Conservation (phyloP, 257 asterid species). For the Nicotiana otophora region DNA sequence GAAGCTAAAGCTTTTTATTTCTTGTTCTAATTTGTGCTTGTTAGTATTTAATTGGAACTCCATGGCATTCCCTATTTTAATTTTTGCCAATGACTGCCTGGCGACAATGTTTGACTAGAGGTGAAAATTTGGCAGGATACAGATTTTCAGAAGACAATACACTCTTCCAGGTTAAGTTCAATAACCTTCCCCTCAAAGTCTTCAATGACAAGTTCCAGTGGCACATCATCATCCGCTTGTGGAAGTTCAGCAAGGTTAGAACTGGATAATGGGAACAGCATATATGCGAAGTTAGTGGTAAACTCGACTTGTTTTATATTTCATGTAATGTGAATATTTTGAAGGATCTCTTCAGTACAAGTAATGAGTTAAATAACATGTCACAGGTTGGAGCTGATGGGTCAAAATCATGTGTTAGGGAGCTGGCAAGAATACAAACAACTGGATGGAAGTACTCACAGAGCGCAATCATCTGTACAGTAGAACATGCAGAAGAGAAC, state of each 20-base stretch:
- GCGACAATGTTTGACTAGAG: neutral
- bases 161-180: conserved; percentile 67
- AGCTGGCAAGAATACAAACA: conserved; percentile 75
- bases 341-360: neutral
- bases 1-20: neutral
- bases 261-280: conserved; percentile 63
- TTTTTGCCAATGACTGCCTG: neutral
- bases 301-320: conserved; percentile 6
- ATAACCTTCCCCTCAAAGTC: conserved; percentile 45
- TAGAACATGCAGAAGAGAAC: conserved; percentile 57
- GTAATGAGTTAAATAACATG: neutral
- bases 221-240: conserved; percentile 28
- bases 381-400: conserved; percentile 96
- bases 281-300: conserved; percentile 88
- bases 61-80: neutral
- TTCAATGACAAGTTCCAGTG: conserved; percentile 19
- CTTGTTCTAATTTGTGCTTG: neutral
- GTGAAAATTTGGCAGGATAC: conserved; percentile 41
- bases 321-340: neutral
- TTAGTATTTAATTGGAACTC: neutral
- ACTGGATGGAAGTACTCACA: conserved; percentile 95
- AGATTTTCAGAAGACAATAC: conserved; percentile 48
- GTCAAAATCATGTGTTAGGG: conserved; percentile 86
- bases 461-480: conserved; percentile 84
- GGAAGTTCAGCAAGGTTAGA: conserved; percentile 64